Percentiles rank a stretch among this genome's conserved stretches.
These are phyloP conservation scores for Crepidotus variabilis DNA, from an alignment of 768 basidiomycete species.

Conservation along the genomic window DNA sequence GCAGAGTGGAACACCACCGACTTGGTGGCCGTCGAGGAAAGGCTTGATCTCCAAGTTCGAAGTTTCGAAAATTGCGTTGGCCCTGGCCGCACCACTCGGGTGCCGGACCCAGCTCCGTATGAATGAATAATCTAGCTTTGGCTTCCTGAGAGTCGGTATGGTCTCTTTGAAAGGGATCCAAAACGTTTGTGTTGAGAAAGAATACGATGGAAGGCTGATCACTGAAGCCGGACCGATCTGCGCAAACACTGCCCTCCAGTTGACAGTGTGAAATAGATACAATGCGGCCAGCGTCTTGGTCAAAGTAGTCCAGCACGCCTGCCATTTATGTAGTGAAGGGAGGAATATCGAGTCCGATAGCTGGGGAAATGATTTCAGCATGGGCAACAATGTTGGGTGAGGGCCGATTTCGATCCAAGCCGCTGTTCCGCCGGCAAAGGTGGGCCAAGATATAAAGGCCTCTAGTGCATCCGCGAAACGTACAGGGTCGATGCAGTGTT, in stretches of 20 bases:
- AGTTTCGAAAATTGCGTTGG: slow-evolving; percentile 48
- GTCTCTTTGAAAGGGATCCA: slow-evolving; percentile 48
- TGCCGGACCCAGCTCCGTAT: slow-evolving; percentile 34
- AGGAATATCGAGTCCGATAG: slow-evolving; percentile 36
- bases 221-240: slow-evolving; percentile 38
- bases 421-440: slow-evolving; percentile 26
- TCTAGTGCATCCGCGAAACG: slow-evolving; percentile 48
- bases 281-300: slow-evolving; percentile 43
- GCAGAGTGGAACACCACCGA: slow-evolving; percentile 52
- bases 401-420: slow-evolving; percentile 69
- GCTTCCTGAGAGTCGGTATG: neutral
- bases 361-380: slow-evolving; percentile 42
- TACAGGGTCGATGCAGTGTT: slow-evolving; percentile 58
- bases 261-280: slow-evolving; percentile 39
- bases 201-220: slow-evolving; percentile 60
- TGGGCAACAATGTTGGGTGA: slow-evolving; percentile 52
- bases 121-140: slow-evolving; percentile 6
- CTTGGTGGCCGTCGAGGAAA: slow-evolving; percentile 55
- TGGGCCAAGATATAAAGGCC: slow-evolving; percentile 28
- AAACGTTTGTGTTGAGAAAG: slow-evolving; percentile 51
- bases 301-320: slow-evolving; percentile 42
- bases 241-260: slow-evolving; percentile 54
- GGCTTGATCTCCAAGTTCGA: slow-evolving; percentile 39
- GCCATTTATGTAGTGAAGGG: slow-evolving; percentile 44
- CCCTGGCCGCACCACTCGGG: slow-evolving; percentile 31